Conservation (phyloP, 371 early-diverging fungal genomes). For the Caulochytrium protostelioides region DNA sequence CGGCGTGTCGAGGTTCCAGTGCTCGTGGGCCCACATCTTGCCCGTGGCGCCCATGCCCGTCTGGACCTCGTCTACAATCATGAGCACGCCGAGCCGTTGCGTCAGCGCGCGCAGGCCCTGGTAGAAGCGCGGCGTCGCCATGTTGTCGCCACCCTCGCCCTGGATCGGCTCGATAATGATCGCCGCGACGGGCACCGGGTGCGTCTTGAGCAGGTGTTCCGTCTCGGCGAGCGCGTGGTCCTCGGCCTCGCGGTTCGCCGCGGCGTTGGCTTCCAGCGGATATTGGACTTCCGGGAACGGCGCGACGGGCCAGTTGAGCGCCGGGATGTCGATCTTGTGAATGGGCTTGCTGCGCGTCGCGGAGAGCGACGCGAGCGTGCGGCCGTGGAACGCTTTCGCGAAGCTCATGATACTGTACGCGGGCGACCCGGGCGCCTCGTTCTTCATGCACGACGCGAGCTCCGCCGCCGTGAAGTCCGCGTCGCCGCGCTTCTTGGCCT, state of each 20-base stretch:
- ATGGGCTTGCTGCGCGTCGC: slow-evolving; percentile 46
- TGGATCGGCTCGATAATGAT: slow-evolving; percentile 62
- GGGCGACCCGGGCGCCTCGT: slow-evolving; percentile 45
- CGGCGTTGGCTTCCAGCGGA: slow-evolving; percentile 30
- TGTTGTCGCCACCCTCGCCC: slow-evolving; percentile 64
- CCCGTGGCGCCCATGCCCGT: slow-evolving; percentile 68
- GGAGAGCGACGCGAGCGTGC: slow-evolving; percentile 46
- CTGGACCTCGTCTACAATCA: slow-evolving; percentile 70
- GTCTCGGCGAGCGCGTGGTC: slow-evolving; percentile 24
- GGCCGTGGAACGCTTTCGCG: slow-evolving; percentile 42
- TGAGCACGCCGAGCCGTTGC: slow-evolving; percentile 32
- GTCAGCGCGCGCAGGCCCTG: slow-evolving; percentile 40
- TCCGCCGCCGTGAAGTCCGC: slow-evolving; percentile 23
- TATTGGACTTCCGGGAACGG: slow-evolving; percentile 40
- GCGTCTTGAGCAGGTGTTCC: slow-evolving; percentile 24
- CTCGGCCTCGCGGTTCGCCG: slow-evolving; percentile 34
- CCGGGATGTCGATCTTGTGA: slow-evolving; percentile 50
- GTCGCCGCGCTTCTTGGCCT: slow-evolving; percentile 29
- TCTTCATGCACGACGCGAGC: slow-evolving; percentile 37
- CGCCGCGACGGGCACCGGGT: slow-evolving; percentile 39
- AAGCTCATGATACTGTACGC: slow-evolving; percentile 46
- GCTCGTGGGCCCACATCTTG: slow-evolving; percentile 45
- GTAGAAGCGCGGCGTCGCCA: slow-evolving; percentile 44
- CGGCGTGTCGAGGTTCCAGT: slow-evolving; percentile 35
- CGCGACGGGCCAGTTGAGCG: slow-evolving; percentile 32